Evolutionary conservation across 176 grass and related monocot species (phyloP), one percentile per base, ranked within the genome.

Genomic region (Eragrostis curvula): DNA sequence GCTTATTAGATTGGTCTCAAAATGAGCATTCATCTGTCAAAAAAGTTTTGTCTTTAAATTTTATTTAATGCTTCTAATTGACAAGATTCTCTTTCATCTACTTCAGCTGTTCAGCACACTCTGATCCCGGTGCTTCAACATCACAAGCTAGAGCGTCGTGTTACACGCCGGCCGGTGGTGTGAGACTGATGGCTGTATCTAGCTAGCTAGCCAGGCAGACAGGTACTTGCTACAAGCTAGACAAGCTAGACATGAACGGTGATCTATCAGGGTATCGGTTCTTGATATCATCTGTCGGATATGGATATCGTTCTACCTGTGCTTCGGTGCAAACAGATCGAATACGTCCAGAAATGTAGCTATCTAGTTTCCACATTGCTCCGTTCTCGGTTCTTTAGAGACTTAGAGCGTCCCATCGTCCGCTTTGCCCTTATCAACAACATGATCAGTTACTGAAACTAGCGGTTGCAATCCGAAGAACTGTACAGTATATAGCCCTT

Each of bases 201-300:
- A 36, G 66, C 43, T 5, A 48, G 42, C 41, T 3, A 56, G 18
- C 49, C 0, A 16, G 14, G 44, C 15, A 49, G 39, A 29, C 32
- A 36, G 32, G 32, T 36, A 36, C 32, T 36, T 36, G 46, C 28
- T 53, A 55, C 49, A 63, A 28, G n/a, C n/a, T n/a, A n/a, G n/a
- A n/a, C n/a, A n/a, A n/a, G n/a, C n/a, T n/a, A n/a, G 56, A 79
- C 10, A 78, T 8, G 75, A 51, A 51, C 12, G 49, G 3, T 49
- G 6, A 10, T n/a, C n/a, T n/a, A n/a, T 56, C 20, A 40, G 53
- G 21, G 55, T 45, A 87, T 81, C 9, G 13, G 13, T 48, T 51
- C 12, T 0, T 69, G 63, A 81, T 87, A 81, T 87, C n/a, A 56
- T 39, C 80, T 51, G 20, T 73, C 57, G 69, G 69, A 9, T 83